Base-by-base conservation (phyloP, 2,329 filamentous ascomycete genomes). In the Nakataea oryzae region DNA sequence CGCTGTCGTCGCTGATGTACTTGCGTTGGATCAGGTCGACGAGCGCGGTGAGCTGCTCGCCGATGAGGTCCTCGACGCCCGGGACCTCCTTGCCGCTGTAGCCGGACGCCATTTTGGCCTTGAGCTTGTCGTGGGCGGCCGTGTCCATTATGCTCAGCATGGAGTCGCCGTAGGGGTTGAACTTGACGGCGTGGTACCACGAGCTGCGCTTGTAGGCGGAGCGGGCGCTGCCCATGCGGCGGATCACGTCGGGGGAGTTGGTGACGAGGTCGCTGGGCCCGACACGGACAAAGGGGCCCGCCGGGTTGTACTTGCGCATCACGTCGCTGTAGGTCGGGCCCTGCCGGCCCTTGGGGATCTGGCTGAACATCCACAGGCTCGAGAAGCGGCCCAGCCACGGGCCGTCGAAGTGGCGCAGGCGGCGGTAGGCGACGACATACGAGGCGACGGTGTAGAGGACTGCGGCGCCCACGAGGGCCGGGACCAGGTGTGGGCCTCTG, bases 141-240 rank as follows among this genome's bases (percentile, higher is more conserved):
- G 66, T 67, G 62, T 71, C 66, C 17, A 66, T 62, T 28, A 76
- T 72, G 27, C 75, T 81, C 66, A 85, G 76, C 62, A 83, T 74
- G 64, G 76, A 78, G 69, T 81, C 75, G 30, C 74, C 70, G 54
- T 77, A 74, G 1, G 78, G 76, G 65, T 83, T 76, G 60, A 82
- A 69, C n/a, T 75, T 73, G 65, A 77, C 73, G n/a, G 73, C 72
- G 63, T 75, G 74, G 70, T 80, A 80, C 74, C 75, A 80, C 1
- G 64, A 62, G 11, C 70, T 70, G 17, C 71, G 68, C 12, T 61
- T 64, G 66, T 75, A 75, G 14, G 63, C 61, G 29, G 67, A 67
- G 8, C 72, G 69, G 4, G 69, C 70, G 17, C 66, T 68, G 2
- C 65, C 66, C 56, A 72, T 70, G 26, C 70, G 69, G 9, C 67